Evolutionary conservation across 305 asterid species (phyloP).

Genomic region (Striga hermonthica): DNA sequence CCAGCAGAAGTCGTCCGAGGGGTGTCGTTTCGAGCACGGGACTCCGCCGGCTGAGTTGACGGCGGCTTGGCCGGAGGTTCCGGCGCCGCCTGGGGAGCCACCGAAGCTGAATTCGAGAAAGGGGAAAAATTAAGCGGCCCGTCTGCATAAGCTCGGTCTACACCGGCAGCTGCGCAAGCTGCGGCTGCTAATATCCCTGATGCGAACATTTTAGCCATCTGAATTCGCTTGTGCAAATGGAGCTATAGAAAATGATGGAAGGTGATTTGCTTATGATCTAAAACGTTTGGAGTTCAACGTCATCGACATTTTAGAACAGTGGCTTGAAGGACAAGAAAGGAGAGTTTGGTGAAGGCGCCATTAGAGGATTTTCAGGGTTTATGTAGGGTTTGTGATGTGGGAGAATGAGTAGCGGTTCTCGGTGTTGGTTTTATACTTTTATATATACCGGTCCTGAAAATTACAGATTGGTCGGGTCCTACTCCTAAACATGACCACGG

Average conservation of each 20-base stretch:
- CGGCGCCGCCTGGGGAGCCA: conserved; percentile 37
- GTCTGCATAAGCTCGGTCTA: conserved; percentile 55
- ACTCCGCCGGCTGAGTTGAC: conserved; percentile 34
- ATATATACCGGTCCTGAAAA: neutral
- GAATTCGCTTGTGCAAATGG: neutral
- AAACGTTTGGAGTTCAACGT: neutral
- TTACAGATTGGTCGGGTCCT: neutral
- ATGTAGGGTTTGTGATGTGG: conserved; percentile 52
- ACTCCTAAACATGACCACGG: too few species aligned
- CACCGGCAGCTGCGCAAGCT: conserved; percentile 54
- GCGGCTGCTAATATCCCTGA: conserved; percentile 67
- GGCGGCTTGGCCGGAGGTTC: conserved; percentile 38
- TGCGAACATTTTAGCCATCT: conserved; percentile 54
- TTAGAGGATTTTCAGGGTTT: conserved; percentile 45
- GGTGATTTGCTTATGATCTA: neutral
- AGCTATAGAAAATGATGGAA: conserved; percentile 8
- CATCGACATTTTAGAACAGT: neutral
- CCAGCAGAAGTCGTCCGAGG: conserved; percentile 92
- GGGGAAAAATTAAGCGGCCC: conserved; percentile 51
- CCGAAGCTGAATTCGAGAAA: conserved; percentile 43
- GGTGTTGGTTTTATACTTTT: conserved; percentile 5
- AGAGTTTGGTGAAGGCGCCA: conserved; percentile 34
- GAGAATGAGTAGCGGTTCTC: conserved; percentile 23
- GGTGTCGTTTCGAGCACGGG: conserved; percentile 58
- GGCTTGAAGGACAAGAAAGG: conserved; percentile 50